Base-by-base conservation (phyloP, 192 early-diverging fungal species). In the Entomortierella lignicola region DNA sequence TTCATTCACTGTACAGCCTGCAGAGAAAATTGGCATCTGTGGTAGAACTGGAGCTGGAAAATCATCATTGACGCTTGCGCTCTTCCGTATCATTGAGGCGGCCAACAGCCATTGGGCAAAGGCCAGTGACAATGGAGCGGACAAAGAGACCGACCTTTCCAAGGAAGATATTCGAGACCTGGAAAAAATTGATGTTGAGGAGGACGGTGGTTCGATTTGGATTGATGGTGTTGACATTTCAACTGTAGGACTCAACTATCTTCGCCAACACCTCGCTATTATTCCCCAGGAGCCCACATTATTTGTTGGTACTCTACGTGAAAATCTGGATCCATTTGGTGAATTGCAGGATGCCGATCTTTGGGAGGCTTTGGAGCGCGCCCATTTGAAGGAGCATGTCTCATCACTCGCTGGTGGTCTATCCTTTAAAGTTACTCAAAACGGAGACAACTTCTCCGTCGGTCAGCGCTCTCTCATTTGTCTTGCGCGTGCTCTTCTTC, bases 391-490 rank as follows among this genome's bases (percentile, higher is more conserved):
- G 27, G 47, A 80, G 17, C 71, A 87, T 56, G 68, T 98, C 42
- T 74, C 82, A 27, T 39, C 68, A 39, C 68, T 93, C 39, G 32
- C 80, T 47, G 55, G 44, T 29, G 75, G 48, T 17, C 34, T 41
- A 1, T 31, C 30, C 29, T 80, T 82, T 7, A 61, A 77, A 27
- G 90, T 98, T 1, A 63, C 87, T 63, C 87, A 89, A 54, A 86
- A 83, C 50, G 93, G 93, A 25, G 83, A 88, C 27, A 94, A 94
- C 81, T 89, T 95, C 66, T 92, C 90, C 25, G 82, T 87, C 63
- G 95, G 95, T 12, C 94, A 96, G 73, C 82, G 93, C 27, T 94
- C 95, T 81, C 72, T 96, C 39, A 77, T 96, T 43, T 92, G 92
- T 65, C 85, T 96, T 27, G 93, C 94, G 8, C 86, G 95, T 47